Evolutionary conservation across 1,284 basidiomycete species (phyloP), one percentile per base, ranked within the genome.

Genomic region (Apiotrichum montevideense): DNA sequence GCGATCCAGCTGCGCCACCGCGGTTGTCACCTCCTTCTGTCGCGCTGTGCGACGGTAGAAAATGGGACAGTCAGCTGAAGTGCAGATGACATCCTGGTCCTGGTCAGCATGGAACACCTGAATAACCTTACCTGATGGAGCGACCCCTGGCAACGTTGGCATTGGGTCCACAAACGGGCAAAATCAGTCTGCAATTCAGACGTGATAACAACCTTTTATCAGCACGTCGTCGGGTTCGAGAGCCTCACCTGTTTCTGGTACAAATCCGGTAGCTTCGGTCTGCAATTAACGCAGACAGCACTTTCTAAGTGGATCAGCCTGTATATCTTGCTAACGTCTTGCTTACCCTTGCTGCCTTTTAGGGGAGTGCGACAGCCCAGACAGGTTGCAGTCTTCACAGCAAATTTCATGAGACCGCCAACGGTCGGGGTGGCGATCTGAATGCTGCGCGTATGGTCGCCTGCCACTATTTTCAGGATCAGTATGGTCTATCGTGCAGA

Each of bases 21-120:
- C 83, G 64, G 94, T 89, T 62, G 90, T 90, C 0, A 94, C 93
- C 66, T 97, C 92, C 72, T 96, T 96, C 73, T 97, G 94, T 6
- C 93, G 85, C 67, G 95, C 95, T 75, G 95, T 96, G 43, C 95
- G 80, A 85, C 95, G 92, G 74, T 98, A 98, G 76, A 94, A 98
- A 62, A 98, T 98, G 0, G 95, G 95, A 66, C 95, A 98, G 76
- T 98, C 95, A 70, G 90, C 94, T 70, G 90, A 95, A 0, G 90
- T 90, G 71, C 95, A 98, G 41, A 98, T 80, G 15, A 98, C 95
- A 70, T 98, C 95, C 86, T 95, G 61, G 13, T 51, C 10, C 53
- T 44, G n/a, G n/a, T 9, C 9, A 21, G 21, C 37, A 46, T 15
- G 54, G 14, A 15, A 41, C 7, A 59, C 78, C 21, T 21, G 21